Percentiles rank a stretch among this genome's conserved stretches.
These are phyloP conservation scores for Trichoderma sp. DNA, from an alignment of 2,329 filamentous ascomycete species.

Conservation along the genomic window DNA sequence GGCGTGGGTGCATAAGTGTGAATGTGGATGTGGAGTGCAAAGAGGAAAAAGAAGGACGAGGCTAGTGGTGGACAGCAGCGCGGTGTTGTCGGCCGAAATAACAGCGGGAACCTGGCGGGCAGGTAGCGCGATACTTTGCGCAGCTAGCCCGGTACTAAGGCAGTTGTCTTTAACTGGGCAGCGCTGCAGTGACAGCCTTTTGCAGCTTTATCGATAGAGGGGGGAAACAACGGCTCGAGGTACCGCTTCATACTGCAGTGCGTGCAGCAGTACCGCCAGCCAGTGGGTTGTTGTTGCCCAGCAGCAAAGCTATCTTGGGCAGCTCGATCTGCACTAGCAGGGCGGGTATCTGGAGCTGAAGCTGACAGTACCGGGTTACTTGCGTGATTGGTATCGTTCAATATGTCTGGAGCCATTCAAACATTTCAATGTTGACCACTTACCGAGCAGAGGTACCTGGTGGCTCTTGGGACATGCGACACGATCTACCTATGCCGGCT, in stretches of 20 bases:
- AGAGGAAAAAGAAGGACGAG: constrained; percentile 18
- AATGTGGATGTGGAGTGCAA: constrained; percentile 19
- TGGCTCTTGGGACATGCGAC: not conserved
- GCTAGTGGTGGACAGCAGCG: constrained; percentile 19
- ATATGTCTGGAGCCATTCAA: not conserved
- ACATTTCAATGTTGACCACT: not conserved
- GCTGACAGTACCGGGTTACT: not conserved
- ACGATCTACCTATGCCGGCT: not conserved
- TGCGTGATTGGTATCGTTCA: not conserved
- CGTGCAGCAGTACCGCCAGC: not conserved
- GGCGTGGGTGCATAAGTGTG: constrained; percentile 18
- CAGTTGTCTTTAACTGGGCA: not conserved
- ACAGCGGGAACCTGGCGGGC: constrained; percentile 16
- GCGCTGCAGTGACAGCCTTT: constrained; percentile 1
- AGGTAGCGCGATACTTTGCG: constrained; percentile 14
- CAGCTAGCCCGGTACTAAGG: not conserved
- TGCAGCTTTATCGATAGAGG: constrained; percentile 15
- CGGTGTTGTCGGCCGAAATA: constrained; percentile 19
- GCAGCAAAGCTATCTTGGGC: not conserved
- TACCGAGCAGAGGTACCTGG: not conserved
- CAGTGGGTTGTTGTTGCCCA: not conserved
- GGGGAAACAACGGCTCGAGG: not conserved
- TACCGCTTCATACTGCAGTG: not conserved
- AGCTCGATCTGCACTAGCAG: constrained; percentile 11
- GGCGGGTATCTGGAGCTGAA: constrained; percentile 14